Percentiles rank a stretch among this genome's conserved stretches.
These are phyloP conservation scores for Scenedesmus sp. DNA, from an alignment of 163 green algal species.

Conservation along the genomic window DNA sequence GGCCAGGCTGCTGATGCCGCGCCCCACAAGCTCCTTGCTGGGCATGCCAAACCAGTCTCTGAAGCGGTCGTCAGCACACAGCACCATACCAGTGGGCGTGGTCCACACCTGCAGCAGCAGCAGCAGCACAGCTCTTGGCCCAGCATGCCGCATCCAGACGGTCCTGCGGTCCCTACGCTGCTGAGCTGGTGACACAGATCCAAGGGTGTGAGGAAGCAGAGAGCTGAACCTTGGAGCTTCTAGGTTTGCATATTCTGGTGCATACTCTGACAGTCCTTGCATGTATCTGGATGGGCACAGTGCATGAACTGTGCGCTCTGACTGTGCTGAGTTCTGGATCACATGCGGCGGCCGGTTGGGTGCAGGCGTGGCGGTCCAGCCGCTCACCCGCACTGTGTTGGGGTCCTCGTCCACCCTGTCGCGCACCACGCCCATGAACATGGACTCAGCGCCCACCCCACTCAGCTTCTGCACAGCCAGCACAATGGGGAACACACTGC, in stretches of 20 bases:
- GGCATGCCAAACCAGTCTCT: slow-evolving; percentile 36
- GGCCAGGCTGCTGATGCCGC: background rate
- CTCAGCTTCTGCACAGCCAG: slow-evolving; percentile 25
- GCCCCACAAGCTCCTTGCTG: slow-evolving; percentile 14
- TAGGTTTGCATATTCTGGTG: too few relatives aligned
- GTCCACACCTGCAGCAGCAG: slow-evolving; percentile 25
- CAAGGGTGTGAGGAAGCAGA: too few relatives aligned
- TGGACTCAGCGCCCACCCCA: slow-evolving; percentile 20
- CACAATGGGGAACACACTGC: slow-evolving; percentile 26
- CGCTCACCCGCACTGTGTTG: background rate
- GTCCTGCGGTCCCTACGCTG: too few relatives aligned
- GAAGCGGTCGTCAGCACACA: slow-evolving; percentile 39
- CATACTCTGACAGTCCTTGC: too few relatives aligned
- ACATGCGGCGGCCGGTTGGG: too few relatives aligned
- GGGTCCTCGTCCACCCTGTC: background rate
- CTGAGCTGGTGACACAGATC: too few relatives aligned
- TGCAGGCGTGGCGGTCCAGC: background rate
- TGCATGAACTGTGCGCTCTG: too few relatives aligned
- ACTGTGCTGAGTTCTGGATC: too few relatives aligned
- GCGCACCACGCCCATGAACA: slow-evolving; percentile 44
- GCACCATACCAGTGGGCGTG: slow-evolving; percentile 11
- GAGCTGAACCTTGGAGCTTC: too few relatives aligned
- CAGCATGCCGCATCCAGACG: too few relatives aligned
- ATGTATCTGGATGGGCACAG: too few relatives aligned
- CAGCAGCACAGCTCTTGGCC: too few relatives aligned